A percentile compares a stretch with the other conserved stretches of the same genome.
Evolutionary conservation across 176 grass and related monocot species (phyloP).

Genomic region (Triticum turgidum): DNA sequence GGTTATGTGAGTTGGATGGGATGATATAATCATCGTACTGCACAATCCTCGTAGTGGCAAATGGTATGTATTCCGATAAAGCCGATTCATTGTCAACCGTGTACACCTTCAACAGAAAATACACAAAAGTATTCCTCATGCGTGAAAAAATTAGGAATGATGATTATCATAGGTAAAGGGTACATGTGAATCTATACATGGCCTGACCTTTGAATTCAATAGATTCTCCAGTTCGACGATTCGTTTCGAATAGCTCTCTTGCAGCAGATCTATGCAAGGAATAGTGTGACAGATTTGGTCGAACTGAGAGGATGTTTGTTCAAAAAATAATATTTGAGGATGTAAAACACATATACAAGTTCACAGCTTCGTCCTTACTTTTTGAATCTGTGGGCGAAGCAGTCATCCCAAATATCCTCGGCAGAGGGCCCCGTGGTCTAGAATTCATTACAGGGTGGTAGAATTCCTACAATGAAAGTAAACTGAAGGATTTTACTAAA

Average conservation of each 20-base stretch:
- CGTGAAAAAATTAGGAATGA: neutral
- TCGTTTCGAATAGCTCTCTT: slow-evolving; percentile 6
- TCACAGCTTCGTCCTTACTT: slow-evolving; percentile 28
- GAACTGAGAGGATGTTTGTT: neutral
- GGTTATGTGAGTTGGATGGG: slow-evolving; percentile 5
- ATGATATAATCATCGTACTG: slow-evolving; percentile 44
- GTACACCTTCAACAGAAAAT: slow-evolving; percentile 67
- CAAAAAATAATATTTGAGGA: neutral
- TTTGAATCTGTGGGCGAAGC: slow-evolving; percentile 62
- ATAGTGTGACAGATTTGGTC: neutral
- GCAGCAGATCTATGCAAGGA: slow-evolving; percentile 29
- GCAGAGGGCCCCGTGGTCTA: slow-evolving; percentile 39
- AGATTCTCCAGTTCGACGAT: slow-evolving; percentile 64
- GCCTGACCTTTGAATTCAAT: slow-evolving; percentile 73
- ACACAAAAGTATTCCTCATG: neutral
- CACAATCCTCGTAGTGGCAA: slow-evolving; percentile 55
- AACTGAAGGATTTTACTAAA: slow-evolving; percentile 17
- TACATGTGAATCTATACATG: neutral
- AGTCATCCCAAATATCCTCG: slow-evolving; percentile 84
- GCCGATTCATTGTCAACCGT: slow-evolving; percentile 63
- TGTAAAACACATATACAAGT: neutral
- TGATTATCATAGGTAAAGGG: neutral
- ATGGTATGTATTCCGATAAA: slow-evolving; percentile 57
- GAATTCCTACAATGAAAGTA: slow-evolving; percentile 62
- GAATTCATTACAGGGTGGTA: slow-evolving; percentile 59